Percentiles rank a stretch among this genome's conserved stretches.
Evolutionary conservation across 2,329 filamentous ascomycete species (phyloP).

Genomic region (Penicillium sp.): DNA sequence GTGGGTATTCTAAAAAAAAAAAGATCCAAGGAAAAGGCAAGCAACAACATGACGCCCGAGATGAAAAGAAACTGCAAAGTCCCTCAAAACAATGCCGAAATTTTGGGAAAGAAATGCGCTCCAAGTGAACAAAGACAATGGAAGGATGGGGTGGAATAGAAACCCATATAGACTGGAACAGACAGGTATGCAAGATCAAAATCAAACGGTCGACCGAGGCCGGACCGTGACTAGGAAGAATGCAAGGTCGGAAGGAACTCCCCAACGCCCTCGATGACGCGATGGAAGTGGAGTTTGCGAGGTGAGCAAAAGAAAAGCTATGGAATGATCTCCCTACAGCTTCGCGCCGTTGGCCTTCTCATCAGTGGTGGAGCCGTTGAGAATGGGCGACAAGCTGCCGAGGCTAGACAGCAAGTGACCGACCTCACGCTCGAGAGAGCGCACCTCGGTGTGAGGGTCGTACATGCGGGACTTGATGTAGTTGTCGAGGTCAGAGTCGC

Average conservation of each 20-base stretch:
- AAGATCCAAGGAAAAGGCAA: neutral
- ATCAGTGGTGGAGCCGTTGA: slow-evolving; percentile 26
- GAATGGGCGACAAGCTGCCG: slow-evolving; percentile 18
- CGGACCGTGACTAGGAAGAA: slow-evolving; percentile 12
- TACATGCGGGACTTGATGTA: slow-evolving; percentile 48
- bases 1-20: slow-evolving; percentile 11
- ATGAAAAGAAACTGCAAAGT: slow-evolving; percentile 3
- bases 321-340: slow-evolving; percentile 24
- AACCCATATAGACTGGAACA: neutral
- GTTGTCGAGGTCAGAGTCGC: slow-evolving; percentile 39
- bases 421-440: slow-evolving; percentile 43
- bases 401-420: slow-evolving; percentile 37
- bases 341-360: slow-evolving; percentile 26
- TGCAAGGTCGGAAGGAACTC: neutral
- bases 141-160: neutral
- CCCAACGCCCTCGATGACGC: neutral
- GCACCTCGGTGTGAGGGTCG: slow-evolving; percentile 44
- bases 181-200: neutral
- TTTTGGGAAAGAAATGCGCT: slow-evolving; percentile 10
- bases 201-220: slow-evolving; percentile 16
- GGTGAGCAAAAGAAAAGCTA: neutral
- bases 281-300: no score
- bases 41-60: neutral
- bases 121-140: slow-evolving; percentile 8
- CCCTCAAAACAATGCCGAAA: slow-evolving; percentile 4